Percentiles rank a stretch among this genome's conserved stretches.
Evolutionary conservation across 1,284 basidiomycete species (phyloP).

Genomic region (Lentinula novae-zelandiae): DNA sequence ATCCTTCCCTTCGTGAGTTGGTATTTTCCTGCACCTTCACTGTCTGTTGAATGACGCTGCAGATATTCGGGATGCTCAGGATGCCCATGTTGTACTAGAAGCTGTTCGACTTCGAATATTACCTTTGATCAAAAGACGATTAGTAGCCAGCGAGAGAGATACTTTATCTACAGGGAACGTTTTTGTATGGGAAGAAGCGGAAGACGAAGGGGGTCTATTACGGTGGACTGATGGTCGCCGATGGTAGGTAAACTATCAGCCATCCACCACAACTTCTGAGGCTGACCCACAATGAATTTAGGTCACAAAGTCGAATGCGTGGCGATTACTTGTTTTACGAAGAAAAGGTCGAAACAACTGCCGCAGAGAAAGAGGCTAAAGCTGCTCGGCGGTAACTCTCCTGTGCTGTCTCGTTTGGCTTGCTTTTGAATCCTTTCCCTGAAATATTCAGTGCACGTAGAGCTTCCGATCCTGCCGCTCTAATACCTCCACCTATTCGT

Average conservation of each 20-base stretch:
- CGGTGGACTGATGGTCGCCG: constrained; percentile 76
- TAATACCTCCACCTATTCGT: constrained; percentile 52
- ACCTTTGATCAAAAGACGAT: constrained; percentile 65
- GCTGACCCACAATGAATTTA: constrained; percentile 22
- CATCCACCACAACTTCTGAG: neutral
- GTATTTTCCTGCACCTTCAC: neutral
- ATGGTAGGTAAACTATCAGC: constrained; percentile 42
- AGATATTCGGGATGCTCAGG: constrained; percentile 71
- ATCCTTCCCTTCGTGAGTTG: constrained; percentile 54
- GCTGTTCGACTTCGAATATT: constrained; percentile 68
- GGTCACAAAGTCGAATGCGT: constrained; percentile 80
- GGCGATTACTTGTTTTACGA: constrained; percentile 78
- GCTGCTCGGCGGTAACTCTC: constrained; percentile 56
- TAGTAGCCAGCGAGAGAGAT: constrained; percentile 64
- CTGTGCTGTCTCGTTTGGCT: neutral
- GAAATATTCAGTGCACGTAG: constrained; percentile 46
- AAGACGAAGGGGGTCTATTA: constrained; percentile 70
- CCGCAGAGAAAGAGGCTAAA: constrained; percentile 71
- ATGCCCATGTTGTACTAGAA: constrained; percentile 69
- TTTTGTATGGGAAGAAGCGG: constrained; percentile 81
- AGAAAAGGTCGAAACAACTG: constrained; percentile 72
- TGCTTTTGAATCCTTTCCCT: constrained; percentile 4
- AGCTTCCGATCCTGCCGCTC: constrained; percentile 55
- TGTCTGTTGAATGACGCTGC: constrained; percentile 11
- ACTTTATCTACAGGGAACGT: constrained; percentile 66